A percentile compares a stretch with the other conserved stretches of the same genome.
Evolutionary conservation across 2,329 filamentous ascomycete species (phyloP).

Genomic region (Neonectria neomacrospora): DNA sequence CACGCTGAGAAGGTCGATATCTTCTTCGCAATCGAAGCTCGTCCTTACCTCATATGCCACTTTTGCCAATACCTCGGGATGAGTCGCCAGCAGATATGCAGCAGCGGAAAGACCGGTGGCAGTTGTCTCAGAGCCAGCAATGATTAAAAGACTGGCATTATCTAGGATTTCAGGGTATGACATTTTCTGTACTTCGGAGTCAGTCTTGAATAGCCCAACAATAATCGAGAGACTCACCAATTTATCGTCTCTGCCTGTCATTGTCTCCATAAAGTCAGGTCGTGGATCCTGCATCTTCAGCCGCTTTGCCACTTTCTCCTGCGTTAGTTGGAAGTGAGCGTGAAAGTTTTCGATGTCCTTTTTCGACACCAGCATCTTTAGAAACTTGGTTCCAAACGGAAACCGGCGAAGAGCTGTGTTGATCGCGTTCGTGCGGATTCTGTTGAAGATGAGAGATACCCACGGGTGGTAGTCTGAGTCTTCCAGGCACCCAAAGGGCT

Average conservation of each 20-base stretch:
- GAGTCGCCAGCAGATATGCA: slow-evolving; percentile 44
- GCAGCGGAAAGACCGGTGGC: slow-evolving; percentile 45
- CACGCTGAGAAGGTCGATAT: slow-evolving; percentile 28
- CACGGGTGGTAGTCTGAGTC: slow-evolving; percentile 36
- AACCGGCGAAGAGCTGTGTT: neutral
- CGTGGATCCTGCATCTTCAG: neutral
- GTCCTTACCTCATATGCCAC: slow-evolving; percentile 49
- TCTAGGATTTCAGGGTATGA: neutral
- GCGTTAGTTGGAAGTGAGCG: neutral
- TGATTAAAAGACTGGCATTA: slow-evolving; percentile 34
- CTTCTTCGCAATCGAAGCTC: slow-evolving; percentile 17
- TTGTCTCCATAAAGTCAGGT: neutral
- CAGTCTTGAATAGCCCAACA: neutral
- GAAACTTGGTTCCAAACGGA: neutral
- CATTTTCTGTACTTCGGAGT: neutral
- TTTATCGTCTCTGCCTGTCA: neutral
- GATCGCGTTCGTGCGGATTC: neutral
- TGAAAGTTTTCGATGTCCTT: neutral
- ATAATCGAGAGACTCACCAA: slow-evolving; percentile 5
- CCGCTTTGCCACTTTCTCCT: neutral
- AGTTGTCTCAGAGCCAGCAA: slow-evolving; percentile 49
- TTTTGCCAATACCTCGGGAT: slow-evolving; percentile 46
- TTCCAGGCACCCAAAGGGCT: slow-evolving; percentile 42
- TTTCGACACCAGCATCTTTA: neutral
- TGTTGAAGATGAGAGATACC: slow-evolving; percentile 36